Base-by-base conservation (phyloP, 1,284 basidiomycete genomes). In the Tylopilus sp. region DNA sequence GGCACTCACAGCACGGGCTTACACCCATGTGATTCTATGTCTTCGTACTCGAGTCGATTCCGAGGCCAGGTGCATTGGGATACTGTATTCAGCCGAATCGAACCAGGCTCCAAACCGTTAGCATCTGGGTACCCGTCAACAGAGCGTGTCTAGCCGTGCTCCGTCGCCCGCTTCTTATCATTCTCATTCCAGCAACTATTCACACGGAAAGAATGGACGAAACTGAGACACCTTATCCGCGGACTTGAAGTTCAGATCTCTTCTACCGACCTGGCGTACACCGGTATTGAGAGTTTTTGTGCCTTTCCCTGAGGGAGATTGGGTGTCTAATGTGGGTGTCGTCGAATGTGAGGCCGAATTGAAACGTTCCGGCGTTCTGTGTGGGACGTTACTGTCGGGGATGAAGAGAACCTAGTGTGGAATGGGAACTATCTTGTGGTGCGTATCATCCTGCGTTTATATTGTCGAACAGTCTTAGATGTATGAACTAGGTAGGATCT, bases 351-450 rank as follows among this genome's bases (percentile, higher is more conserved):
- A 95, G 77, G 86, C 85, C 1, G 93, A 95, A 81, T 82, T 93
- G 69, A 87, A 87, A 70, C 90, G 29, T 29, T 29, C 92, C 18
- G 65, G 74, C 1, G 85, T 90, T 53, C 67, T 81, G 65, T 95
- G 16, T 95, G 93, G 92, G 93, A 95, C 73, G 82, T 89, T 18
- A 93, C 92, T 4, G 90, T 93, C 1, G 91, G 91, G 5, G 93
- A 95, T 72, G 92, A 95, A 74, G 91, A 90, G 2, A 95, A 95
- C 67, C 76, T 95, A 77, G 82, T 94, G 15, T 95, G 93, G 92
- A 93, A 95, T 74, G 93, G 93, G 33, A 88, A 87, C 67, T 95
- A 94, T 79, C 83, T 95, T 15, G 87, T 95, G 70, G 93, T 94
- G 73, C 15, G 62, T 53, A 24, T 61, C 55, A 62, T 54, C 52